Percentiles rank a stretch among this genome's conserved stretches.
These are phyloP conservation scores for Purshia tridentata DNA, from an alignment of 306 rosid species.

Conservation along the genomic window DNA sequence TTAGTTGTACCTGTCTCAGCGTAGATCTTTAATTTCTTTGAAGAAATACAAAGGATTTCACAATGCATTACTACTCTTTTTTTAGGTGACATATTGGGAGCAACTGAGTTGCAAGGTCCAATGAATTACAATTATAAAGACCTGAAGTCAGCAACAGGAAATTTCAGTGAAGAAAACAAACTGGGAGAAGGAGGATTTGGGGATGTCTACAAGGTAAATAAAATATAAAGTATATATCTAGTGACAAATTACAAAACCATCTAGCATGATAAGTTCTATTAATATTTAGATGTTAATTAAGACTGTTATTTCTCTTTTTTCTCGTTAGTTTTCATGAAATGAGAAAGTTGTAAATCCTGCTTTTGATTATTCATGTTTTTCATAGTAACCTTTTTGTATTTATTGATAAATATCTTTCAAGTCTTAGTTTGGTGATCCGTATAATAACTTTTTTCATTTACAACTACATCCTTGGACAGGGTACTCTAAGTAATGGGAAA, in stretches of 20 bases:
- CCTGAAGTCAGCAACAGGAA: conserved; percentile 57
- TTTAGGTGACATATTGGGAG: conserved; percentile 61
- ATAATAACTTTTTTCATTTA: neutral
- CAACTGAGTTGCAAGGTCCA: conserved; percentile 65
- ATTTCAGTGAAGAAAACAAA: conserved; percentile 55
- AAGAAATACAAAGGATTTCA: neutral
- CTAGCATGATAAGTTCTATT: no score
- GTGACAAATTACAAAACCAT: no score
- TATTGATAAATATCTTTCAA: no score
- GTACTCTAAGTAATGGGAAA: conserved; percentile 61
- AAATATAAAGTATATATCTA: neutral
- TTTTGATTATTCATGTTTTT: no score
- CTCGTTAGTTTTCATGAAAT: no score
- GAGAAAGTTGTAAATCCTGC: no score
- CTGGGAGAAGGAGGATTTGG: conserved; percentile 83
- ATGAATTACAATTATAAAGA: conserved; percentile 49
- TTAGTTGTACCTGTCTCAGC: neutral
- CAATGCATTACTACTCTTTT: neutral
- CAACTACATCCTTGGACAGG: conserved; percentile 37
- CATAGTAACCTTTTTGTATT: no score
- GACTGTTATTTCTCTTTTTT: no score
- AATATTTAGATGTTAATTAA: no score
- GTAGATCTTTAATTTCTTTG: neutral
- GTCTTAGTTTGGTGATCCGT: no score
- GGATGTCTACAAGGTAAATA: conserved; percentile 61